Conservation (phyloP, 2,329 filamentous ascomycete species). For the Triangularia verruculosa region DNA sequence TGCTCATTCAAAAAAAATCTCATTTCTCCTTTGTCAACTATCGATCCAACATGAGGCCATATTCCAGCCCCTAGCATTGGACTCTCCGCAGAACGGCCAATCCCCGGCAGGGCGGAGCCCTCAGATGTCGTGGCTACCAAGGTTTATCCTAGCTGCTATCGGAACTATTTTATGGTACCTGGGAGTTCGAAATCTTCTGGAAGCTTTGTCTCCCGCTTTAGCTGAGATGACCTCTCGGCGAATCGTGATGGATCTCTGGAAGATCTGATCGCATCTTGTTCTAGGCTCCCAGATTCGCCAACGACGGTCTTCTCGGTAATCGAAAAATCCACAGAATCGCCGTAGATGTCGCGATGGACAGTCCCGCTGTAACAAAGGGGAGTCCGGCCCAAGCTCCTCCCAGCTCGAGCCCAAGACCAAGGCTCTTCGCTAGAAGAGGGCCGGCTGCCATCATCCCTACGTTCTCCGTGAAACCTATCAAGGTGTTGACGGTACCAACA, state of each 20-base stretch:
- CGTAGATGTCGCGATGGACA: conserved; percentile 33
- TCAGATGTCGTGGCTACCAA: not conserved
- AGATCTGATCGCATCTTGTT: not conserved
- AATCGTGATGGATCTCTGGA: not conserved
- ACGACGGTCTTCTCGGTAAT: conserved; percentile 16
- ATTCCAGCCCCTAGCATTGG: not conserved
- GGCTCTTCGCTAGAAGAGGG: conserved; percentile 46
- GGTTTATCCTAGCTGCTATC: not conserved
- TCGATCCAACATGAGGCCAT: not conserved
- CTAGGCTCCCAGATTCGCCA: not conserved
- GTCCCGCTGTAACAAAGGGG: conserved; percentile 43
- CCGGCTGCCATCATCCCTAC: conserved; percentile 45
- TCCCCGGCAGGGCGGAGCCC: not conserved
- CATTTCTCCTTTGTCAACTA: not conserved
- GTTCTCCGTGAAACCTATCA: conserved; percentile 50
- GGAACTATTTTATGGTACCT: not conserved
- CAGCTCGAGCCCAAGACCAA: conserved; percentile 44
- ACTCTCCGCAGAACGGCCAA: not conserved
- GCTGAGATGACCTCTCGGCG: not conserved
- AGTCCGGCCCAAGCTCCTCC: conserved; percentile 50
- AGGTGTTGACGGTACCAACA: conserved; percentile 52
- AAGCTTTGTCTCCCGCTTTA: not conserved
- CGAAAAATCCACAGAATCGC: conserved; percentile 33
- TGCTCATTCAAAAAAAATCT: not conserved
- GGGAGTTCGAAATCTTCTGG: not conserved